Conservation (phyloP, 495 filamentous ascomycete genomes). For the Neurospora africana region DNA sequence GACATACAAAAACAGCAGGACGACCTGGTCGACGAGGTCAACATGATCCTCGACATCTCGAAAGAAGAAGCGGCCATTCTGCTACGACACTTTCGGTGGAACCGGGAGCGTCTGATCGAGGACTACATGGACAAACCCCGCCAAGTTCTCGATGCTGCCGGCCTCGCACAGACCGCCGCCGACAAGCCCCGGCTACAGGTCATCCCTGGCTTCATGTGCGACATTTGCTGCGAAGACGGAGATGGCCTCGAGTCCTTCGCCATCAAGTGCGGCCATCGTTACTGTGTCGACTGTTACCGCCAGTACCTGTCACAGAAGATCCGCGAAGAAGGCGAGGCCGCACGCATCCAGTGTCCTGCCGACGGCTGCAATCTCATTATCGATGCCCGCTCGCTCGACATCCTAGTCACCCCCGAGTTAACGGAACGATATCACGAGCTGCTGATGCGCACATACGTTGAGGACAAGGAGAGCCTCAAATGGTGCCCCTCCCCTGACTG, state of each 20-base stretch:
- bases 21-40: slow-evolving; percentile 75
- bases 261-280: slow-evolving; percentile 93
- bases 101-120: slow-evolving; percentile 88
- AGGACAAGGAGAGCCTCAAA: slow-evolving; percentile 86
- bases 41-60: slow-evolving; percentile 73
- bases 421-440: slow-evolving; percentile 72
- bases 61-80: slow-evolving; percentile 84
- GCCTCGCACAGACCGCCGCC: slow-evolving; percentile 58
- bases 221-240: slow-evolving; percentile 92
- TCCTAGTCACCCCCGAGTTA: slow-evolving; percentile 67
- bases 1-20: slow-evolving; percentile 80
- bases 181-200: slow-evolving; percentile 54
- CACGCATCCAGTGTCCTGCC: slow-evolving; percentile 85
- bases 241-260: slow-evolving; percentile 75
- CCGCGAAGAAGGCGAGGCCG: slow-evolving; percentile 86
- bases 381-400: slow-evolving; percentile 74
- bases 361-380: slow-evolving; percentile 83
- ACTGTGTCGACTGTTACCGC: slow-evolving; percentile 84
- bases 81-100: slow-evolving; percentile 82
- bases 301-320: slow-evolving; percentile 91
- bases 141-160: slow-evolving; percentile 72
- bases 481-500: slow-evolving; percentile 98
- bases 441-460: slow-evolving; percentile 88
- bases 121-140: slow-evolving; percentile 82
- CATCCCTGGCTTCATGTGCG: slow-evolving; percentile 72